Conservation (phyloP, 371 early-diverging fungal genomes). For the Parasitella parasitica region DNA sequence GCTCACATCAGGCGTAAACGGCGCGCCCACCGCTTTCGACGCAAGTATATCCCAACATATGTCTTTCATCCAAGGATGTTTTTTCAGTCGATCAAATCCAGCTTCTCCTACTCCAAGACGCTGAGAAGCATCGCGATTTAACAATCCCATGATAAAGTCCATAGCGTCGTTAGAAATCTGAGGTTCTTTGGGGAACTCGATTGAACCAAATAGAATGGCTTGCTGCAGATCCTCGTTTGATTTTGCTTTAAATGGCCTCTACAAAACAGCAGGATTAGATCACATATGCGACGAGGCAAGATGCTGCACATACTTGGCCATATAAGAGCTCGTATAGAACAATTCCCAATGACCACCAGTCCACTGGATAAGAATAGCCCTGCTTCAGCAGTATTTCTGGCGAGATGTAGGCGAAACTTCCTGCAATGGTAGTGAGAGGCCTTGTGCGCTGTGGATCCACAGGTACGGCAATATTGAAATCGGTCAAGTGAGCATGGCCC, state of each 20-base stretch:
- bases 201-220: constrained; percentile 58
- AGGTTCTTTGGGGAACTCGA: constrained; percentile 58
- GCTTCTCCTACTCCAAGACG: constrained; percentile 58
- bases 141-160: constrained; percentile 55
- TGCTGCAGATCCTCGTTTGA: constrained; percentile 71
- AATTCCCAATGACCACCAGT: constrained; percentile 94
- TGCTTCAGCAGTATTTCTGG: constrained; percentile 78
- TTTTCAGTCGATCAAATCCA: constrained; percentile 53
- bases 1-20: constrained; percentile 68
- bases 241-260: constrained; percentile 84
- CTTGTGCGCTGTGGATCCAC: not conserved
- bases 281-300: not conserved
- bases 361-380: constrained; percentile 72
- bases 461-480: constrained; percentile 84
- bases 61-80: constrained; percentile 62
- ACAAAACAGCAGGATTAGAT: not conserved
- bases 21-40: constrained; percentile 57
- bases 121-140: constrained; percentile 55
- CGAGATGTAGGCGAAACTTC: constrained; percentile 79
- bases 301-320: constrained; percentile 12
- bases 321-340: constrained; percentile 62
- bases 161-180: constrained; percentile 55
- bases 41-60: constrained; percentile 59
- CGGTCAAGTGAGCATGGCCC: constrained; percentile 61
- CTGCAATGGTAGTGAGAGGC: constrained; percentile 70